phyloP scores from a whole-genome alignment of 352 stramenopile genomes.

The Globisporangium barbulae region DNA sequence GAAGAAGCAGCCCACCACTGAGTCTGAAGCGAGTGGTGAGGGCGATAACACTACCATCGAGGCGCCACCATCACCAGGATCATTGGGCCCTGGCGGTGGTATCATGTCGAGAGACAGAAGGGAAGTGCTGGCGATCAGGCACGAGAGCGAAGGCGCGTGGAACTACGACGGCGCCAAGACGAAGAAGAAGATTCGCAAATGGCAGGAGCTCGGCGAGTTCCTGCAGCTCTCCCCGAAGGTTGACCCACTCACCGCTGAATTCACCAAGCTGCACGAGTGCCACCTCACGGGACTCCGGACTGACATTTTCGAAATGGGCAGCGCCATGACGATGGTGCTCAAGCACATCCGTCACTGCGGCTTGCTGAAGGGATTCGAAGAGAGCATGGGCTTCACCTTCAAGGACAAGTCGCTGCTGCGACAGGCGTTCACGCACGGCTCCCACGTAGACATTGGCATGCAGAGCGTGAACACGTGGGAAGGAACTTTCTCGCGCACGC shows the following conservation, averaged over 20 bases:
- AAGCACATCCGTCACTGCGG: slow-evolving; percentile 81
- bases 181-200: slow-evolving; percentile 59
- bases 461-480: slow-evolving; percentile 82
- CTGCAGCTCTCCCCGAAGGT: slow-evolving; percentile 70
- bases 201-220: slow-evolving; percentile 52
- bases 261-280: slow-evolving; percentile 40
- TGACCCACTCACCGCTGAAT: slow-evolving; percentile 33
- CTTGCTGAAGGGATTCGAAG: slow-evolving; percentile 62
- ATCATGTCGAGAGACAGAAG: slow-evolving; percentile 29
- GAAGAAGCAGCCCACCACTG: neutral
- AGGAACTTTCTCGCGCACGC: slow-evolving; percentile 68
- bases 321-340: slow-evolving; percentile 83
- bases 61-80: neutral
- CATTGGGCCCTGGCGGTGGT: slow-evolving; percentile 5
- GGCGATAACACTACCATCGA: slow-evolving; percentile 1
- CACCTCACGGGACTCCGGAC: slow-evolving; percentile 73
- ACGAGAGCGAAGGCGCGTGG: slow-evolving; percentile 45
- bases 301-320: slow-evolving; percentile 81
- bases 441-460: slow-evolving; percentile 82
- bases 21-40: neutral
- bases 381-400: slow-evolving; percentile 56
- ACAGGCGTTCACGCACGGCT: slow-evolving; percentile 83
- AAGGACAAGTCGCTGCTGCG: slow-evolving; percentile 74
- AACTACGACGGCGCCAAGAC: slow-evolving; percentile 71
- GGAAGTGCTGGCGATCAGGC: slow-evolving; percentile 35